Conservation (phyloP, 805 yeast species). For the Jamesozyma lodderae region DNA sequence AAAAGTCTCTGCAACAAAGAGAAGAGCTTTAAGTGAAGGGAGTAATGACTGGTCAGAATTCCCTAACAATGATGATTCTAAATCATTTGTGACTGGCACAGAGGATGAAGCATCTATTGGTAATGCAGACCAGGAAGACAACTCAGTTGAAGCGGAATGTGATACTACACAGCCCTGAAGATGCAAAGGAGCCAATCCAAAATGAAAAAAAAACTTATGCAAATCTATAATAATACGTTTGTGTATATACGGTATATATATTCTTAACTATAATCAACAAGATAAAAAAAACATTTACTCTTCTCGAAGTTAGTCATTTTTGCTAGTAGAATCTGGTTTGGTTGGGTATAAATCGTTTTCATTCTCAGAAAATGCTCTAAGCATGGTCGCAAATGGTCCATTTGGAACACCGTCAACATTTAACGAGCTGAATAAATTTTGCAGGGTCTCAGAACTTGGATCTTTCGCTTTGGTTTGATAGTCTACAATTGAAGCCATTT, state of each 20-base stretch:
- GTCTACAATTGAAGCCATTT: too few relatives aligned
- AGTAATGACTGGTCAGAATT: constrained; percentile 18
- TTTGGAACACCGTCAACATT: constrained; percentile 7
- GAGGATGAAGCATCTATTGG: constrained; percentile 16
- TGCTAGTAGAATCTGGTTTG: too few relatives aligned
- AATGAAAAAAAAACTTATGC: too few relatives aligned
- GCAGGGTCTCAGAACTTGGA: constrained; percentile 2
- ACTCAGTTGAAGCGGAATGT: constrained; percentile 9
- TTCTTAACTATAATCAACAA: too few relatives aligned
- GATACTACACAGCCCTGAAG: too few relatives aligned
- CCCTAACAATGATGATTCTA: constrained; percentile 9
- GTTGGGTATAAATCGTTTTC: too few relatives aligned
- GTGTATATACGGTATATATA: too few relatives aligned
- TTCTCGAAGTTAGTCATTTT: too few relatives aligned
- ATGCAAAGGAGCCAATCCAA: too few relatives aligned
- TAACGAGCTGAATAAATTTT: constrained; percentile 9
- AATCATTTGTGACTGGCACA: constrained; percentile 8
- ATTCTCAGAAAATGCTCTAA: constrained; percentile 7
- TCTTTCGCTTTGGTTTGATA: background rate
- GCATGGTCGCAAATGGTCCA: constrained; percentile 11
- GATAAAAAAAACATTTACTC: too few relatives aligned
- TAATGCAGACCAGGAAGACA: constrained; percentile 25
- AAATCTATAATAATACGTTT: too few relatives aligned
- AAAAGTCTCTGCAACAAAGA: background rate
- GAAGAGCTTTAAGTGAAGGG: constrained; percentile 13